A percentile compares a stretch with the other conserved stretches of the same genome.
Evolutionary conservation across 2,329 filamentous ascomycete species (phyloP).

Genomic region (Ophiostoma pallidulum): DNA sequence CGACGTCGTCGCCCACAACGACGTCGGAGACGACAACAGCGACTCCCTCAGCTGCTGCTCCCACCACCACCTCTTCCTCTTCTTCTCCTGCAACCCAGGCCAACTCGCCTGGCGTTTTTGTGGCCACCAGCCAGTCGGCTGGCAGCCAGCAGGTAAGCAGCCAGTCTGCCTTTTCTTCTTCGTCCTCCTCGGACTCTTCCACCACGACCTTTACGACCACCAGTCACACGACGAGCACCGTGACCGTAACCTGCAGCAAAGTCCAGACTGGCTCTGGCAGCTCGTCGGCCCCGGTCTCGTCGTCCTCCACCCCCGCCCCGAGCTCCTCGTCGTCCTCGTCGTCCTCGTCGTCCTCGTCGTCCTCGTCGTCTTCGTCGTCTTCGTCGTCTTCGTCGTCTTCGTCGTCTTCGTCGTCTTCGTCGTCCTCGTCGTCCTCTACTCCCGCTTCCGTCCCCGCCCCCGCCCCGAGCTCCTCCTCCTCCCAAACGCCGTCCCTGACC

Average conservation of each 20-base stretch:
- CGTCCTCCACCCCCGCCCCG: neutral
- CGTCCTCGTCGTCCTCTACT: neutral
- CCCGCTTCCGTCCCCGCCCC: neutral
- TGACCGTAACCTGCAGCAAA: neutral
- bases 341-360: neutral
- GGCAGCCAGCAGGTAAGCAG: slow-evolving; percentile 10
- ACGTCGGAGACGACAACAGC: neutral
- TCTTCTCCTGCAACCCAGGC: neutral
- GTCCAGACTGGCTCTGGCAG: neutral
- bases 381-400: neutral
- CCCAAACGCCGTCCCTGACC: neutral
- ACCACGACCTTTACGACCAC: neutral
- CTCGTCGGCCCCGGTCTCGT: neutral
- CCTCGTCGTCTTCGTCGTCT: neutral
- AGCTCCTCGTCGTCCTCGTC: neutral
- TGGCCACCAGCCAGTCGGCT: slow-evolving; percentile 8
- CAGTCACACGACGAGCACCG: neutral
- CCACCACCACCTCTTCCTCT: neutral
- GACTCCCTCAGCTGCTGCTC: neutral
- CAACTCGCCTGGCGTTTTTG: slow-evolving; percentile 12
- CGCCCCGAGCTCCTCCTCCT: neutral
- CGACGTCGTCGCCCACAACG: neutral
- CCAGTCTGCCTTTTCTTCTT: slow-evolving; percentile 5
- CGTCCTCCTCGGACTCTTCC: neutral
- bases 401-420: too few species aligned